phyloP scores from a whole-genome alignment of 108 stramenopile genomes.

The Cyclotella distinguenda region DNA sequence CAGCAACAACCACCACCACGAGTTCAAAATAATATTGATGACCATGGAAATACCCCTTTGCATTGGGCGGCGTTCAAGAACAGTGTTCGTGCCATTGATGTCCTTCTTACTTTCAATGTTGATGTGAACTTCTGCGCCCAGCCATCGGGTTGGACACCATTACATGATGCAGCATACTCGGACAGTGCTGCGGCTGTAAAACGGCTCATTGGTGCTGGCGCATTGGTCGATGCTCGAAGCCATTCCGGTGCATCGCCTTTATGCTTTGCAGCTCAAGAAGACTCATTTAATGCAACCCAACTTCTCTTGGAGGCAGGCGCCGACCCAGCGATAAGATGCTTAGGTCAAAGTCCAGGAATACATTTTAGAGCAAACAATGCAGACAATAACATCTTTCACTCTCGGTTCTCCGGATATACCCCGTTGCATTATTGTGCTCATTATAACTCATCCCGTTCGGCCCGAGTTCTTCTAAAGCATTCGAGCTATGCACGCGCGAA shows the following conservation, averaged over 20 bases:
- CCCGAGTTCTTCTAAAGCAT: slow-evolving; percentile 55
- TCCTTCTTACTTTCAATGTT: slow-evolving; percentile 63
- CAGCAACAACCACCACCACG: slow-evolving; percentile 1
- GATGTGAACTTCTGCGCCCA: slow-evolving; percentile 79
- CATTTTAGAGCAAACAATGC: slow-evolving; percentile 38
- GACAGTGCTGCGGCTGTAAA: slow-evolving; percentile 70
- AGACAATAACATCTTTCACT: slow-evolving; percentile 50
- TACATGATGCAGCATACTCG: slow-evolving; percentile 86
- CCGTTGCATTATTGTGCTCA: slow-evolving; percentile 88
- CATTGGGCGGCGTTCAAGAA: slow-evolving; percentile 92
- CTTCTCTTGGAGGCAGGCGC: slow-evolving; percentile 72
- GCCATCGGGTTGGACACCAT: slow-evolving; percentile 87
- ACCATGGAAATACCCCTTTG: slow-evolving; percentile 86
- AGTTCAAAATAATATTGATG: slow-evolving; percentile 51
- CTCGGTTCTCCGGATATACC: slow-evolving; percentile 83
- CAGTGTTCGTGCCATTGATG: slow-evolving; percentile 60
- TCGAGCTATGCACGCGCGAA: slow-evolving; percentile 13
- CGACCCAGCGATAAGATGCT: slow-evolving; percentile 70
- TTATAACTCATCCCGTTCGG: slow-evolving; percentile 78
- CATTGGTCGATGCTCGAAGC: slow-evolving; percentile 71
- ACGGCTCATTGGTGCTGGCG: slow-evolving; percentile 70
- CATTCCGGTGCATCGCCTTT: slow-evolving; percentile 86
- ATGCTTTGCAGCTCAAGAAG: slow-evolving; percentile 87
- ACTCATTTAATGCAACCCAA: slow-evolving; percentile 56
- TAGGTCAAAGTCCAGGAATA: slow-evolving; percentile 48